Conservation (phyloP, 2,329 filamentous ascomycete genomes). For the Hypoxylon sp. region DNA sequence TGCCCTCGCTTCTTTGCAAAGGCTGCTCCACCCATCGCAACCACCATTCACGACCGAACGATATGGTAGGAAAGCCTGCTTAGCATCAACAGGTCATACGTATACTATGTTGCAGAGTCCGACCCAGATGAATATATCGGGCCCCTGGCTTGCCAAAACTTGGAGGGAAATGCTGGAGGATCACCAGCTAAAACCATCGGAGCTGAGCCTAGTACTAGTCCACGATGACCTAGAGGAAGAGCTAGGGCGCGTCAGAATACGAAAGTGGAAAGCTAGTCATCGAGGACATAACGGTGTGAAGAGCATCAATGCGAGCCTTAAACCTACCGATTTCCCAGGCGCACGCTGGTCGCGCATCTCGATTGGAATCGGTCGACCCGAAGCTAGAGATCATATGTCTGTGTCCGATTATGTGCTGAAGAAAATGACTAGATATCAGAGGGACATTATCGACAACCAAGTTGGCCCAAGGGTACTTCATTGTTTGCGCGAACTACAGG, state of each 20-base stretch:
- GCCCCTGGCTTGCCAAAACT: constrained; percentile 76
- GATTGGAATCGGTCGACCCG: constrained; percentile 89
- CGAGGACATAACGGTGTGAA: constrained; percentile 83
- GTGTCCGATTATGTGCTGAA: constrained; percentile 85
- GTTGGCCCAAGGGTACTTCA: constrained; percentile 68
- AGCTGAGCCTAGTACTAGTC: constrained; percentile 77
- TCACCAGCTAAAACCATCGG: constrained; percentile 49
- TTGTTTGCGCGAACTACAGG: constrained; percentile 64
- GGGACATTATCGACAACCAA: constrained; percentile 65
- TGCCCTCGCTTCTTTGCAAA: constrained; percentile 74
- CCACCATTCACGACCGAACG: constrained; percentile 65
- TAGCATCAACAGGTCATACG: constrained; percentile 64
- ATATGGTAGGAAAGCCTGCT: constrained; percentile 66
- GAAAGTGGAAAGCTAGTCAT: constrained; percentile 74
- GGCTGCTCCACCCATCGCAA: constrained; percentile 62
- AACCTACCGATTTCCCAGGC: constrained; percentile 58
- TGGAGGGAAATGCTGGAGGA: constrained; percentile 71
- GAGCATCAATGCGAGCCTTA: constrained; percentile 71
- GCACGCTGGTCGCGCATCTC: constrained; percentile 74
- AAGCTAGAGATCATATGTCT: constrained; percentile 73
- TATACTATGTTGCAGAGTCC: constrained; percentile 82
- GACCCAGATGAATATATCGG: constrained; percentile 87
- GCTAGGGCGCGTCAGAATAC: constrained; percentile 76
- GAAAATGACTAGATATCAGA: constrained; percentile 71
- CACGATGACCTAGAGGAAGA: constrained; percentile 89